Base-by-base conservation (phyloP, 192 early-diverging fungal species). In the Linnemannia zychae region DNA sequence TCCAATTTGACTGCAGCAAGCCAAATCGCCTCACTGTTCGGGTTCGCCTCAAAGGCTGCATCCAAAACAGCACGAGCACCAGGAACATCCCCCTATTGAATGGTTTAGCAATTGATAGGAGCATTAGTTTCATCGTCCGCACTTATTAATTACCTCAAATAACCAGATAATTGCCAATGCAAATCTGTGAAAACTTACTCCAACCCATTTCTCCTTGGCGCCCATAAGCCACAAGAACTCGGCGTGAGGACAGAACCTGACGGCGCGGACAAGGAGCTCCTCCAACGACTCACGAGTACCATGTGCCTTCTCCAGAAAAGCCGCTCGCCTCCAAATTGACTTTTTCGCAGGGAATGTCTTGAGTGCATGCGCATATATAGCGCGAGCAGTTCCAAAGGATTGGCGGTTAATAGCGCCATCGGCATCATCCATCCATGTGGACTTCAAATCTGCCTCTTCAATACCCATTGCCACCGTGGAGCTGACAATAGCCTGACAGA, bases 161-260 rank as follows among this genome's bases (percentile, higher is more conserved):
- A 34, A 53, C 28, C 2, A 31, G 44, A 57, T 5, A 3, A 11
- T 31, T 31, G 11, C 9, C 24, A 1, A 28, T 60, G 24, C 53
- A 60, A 48, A 75, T 44, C 12, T 17, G 44, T 11, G 24, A 31
- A 71, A 37, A 84, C 87, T 76, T 82, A 84, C 88, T 17, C 91
- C 90, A 22, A 93, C 71, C 98, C 98, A 99, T 84, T 96, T 96
- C 68, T 98, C 97, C 82, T 99, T 98, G 38, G 98, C 98, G 0
- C 92, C 95, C 95, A 99, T 99, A 38, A 99, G 91, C 98, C 98
- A 99, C 65, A 99, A 88, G 3, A 96, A 90, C 86, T 99, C 97
- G 24, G 94, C 95, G 50, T 96, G 95, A 57, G 98, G 98, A 81
- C 97, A 98, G 76, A 94, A 93, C 72, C 91, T 91, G 57, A 99